These are phyloP conservation scores for Trichoderma pleuroti DNA, from an alignment of 2,329 filamentous ascomycete genomes.

Conservation along the genomic window DNA sequence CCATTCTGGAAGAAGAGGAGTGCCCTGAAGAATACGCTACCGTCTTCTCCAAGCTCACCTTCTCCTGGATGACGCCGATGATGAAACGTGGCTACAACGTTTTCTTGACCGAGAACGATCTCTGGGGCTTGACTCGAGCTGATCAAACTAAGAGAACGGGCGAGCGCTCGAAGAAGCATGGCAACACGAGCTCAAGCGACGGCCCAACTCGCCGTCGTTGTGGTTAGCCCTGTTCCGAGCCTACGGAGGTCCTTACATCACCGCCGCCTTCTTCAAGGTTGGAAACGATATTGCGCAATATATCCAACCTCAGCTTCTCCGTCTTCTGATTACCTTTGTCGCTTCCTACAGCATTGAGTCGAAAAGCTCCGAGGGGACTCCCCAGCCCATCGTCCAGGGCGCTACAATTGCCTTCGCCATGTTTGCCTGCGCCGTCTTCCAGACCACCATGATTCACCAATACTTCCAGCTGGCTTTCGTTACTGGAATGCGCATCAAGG, in stretches of 20 bases:
- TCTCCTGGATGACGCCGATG: conserved; percentile 97
- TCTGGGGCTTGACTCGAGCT: conserved; percentile 82
- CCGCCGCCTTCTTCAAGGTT: conserved; percentile 84
- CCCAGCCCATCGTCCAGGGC: conserved; percentile 77
- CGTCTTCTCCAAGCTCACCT: conserved; percentile 88
- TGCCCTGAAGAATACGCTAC: conserved; percentile 86
- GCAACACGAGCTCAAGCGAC: conserved; percentile 66
- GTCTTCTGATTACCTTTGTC: conserved; percentile 79
- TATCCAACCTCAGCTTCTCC: conserved; percentile 83
- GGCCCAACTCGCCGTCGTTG: conserved; percentile 60
- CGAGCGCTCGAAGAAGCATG: conserved; percentile 70
- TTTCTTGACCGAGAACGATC: conserved; percentile 87
- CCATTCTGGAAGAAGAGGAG: conserved; percentile 56
- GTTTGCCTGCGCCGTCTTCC: conserved; percentile 81
- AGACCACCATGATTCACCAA: conserved; percentile 90
- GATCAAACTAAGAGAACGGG: conserved; percentile 78
- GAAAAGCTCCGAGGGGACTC: conserved; percentile 43
- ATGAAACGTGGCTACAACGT: conserved; percentile 94
- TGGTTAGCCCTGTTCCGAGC: conserved; percentile 83
- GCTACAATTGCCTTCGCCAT: conserved; percentile 85
- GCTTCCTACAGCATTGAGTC: conserved; percentile 61
- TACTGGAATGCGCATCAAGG: conserved; percentile 95
- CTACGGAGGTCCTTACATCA: conserved; percentile 79
- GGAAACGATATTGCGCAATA: conserved; percentile 83
- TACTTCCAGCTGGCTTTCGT: conserved; percentile 96